Conservation (phyloP, 2,329 filamentous ascomycete genomes). For the Xylariales sp. region DNA sequence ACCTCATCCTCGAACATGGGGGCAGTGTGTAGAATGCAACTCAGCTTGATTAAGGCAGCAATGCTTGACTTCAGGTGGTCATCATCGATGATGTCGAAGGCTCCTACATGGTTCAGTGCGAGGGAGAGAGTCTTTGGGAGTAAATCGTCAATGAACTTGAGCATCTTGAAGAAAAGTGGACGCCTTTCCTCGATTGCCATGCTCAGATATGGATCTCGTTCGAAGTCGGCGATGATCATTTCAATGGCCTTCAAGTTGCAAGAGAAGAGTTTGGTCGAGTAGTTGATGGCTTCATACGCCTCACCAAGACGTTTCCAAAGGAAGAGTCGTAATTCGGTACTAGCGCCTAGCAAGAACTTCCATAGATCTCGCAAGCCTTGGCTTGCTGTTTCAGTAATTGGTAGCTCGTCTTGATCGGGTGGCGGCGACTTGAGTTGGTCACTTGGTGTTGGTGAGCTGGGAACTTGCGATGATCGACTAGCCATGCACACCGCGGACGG, state of each 20-base stretch:
- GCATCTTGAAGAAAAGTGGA: conserved; percentile 65
- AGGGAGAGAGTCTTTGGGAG: conserved; percentile 66
- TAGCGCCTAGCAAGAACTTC: conserved; percentile 77
- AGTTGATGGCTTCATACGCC: conserved; percentile 80
- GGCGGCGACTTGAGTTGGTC: conserved; percentile 12
- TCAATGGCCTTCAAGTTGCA: conserved; percentile 84
- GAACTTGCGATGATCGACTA: conserved; percentile 14
- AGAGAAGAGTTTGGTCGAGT: conserved; percentile 81
- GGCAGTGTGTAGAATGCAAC: conserved; percentile 71
- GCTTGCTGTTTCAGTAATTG: conserved; percentile 48
- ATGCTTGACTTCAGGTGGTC: conserved; percentile 71
- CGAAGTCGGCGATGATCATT: conserved; percentile 63
- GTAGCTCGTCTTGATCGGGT: conserved; percentile 21
- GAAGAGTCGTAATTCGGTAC: conserved; percentile 76
- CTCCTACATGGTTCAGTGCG: conserved; percentile 59
- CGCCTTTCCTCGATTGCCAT: conserved; percentile 61
- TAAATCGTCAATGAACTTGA: conserved; percentile 76
- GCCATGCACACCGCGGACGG: conserved; percentile 51
- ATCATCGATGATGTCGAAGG: conserved; percentile 81
- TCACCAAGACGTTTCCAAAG: conserved; percentile 89
- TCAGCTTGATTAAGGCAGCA: conserved; percentile 64
- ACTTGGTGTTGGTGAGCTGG: conserved; percentile 14
- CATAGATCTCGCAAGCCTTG: conserved; percentile 70
- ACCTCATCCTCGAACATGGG: conserved; percentile 81
- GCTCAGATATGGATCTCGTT: conserved; percentile 58